These are phyloP conservation scores for Falciphora oryzae DNA, from an alignment of 2,329 filamentous ascomycete species.

Conservation along the genomic window DNA sequence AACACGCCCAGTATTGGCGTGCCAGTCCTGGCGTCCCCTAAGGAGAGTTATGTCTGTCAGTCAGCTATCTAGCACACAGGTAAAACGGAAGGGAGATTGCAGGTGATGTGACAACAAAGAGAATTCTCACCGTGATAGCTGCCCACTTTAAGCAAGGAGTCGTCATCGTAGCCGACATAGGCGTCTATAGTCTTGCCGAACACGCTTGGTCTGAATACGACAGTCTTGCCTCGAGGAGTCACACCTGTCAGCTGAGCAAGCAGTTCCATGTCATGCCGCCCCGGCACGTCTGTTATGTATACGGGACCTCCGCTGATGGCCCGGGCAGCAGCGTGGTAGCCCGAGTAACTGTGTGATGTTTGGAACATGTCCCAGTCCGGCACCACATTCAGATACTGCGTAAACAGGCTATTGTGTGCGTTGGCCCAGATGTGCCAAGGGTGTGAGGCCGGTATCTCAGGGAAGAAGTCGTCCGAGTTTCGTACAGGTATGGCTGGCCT, in stretches of 20 bases:
- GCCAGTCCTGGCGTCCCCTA: constrained; percentile 33
- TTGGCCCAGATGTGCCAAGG: constrained; percentile 96
- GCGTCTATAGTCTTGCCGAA: constrained; percentile 66
- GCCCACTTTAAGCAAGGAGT: constrained; percentile 67
- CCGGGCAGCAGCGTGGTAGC: constrained; percentile 83
- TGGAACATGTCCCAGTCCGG: constrained; percentile 78
- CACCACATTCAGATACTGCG: constrained; percentile 76
- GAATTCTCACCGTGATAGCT: constrained; percentile 60
- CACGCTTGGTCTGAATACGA: constrained; percentile 73
- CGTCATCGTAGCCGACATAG: constrained; percentile 72
- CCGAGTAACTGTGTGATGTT: constrained; percentile 60
- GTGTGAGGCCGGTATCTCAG: constrained; percentile 71
- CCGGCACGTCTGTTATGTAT: constrained; percentile 88
- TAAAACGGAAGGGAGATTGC: not conserved
- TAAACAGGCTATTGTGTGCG: constrained; percentile 80
- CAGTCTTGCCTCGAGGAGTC: constrained; percentile 65
- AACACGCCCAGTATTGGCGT: constrained; percentile 78
- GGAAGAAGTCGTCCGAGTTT: constrained; percentile 92
- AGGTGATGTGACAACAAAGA: not conserved
- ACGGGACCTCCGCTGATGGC: constrained; percentile 89
- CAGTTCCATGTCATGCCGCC: constrained; percentile 68
- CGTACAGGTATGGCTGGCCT: constrained; percentile 69
- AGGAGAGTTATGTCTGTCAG: not conserved
- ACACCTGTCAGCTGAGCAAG: constrained; percentile 76
- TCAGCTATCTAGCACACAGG: not conserved